These are phyloP conservation scores for Filosporella fistucella DNA, from an alignment of 495 filamentous ascomycete species.

Conservation along the genomic window DNA sequence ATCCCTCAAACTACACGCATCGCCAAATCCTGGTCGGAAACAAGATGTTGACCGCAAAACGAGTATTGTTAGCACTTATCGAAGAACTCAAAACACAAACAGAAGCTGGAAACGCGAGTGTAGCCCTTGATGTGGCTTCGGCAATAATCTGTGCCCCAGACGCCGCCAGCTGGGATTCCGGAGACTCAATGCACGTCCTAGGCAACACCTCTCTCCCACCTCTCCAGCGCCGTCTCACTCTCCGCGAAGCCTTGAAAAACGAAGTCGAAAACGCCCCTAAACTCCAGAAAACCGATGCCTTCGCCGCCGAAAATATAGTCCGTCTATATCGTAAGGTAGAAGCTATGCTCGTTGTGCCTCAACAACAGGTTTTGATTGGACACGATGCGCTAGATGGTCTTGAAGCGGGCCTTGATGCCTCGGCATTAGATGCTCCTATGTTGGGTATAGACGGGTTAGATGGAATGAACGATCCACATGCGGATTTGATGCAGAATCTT, in stretches of 20 bases:
- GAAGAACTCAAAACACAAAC: slow-evolving; percentile 55
- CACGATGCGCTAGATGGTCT: slow-evolving; percentile 4
- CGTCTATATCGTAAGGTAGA: slow-evolving; percentile 74
- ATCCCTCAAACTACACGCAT: slow-evolving; percentile 75
- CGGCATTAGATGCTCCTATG: not conserved
- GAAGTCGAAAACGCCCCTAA: slow-evolving; percentile 59
- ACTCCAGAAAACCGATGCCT: slow-evolving; percentile 54
- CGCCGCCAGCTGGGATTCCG: slow-evolving; percentile 34
- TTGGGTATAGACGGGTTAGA: slow-evolving; percentile 9
- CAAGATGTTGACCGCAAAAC: slow-evolving; percentile 64
- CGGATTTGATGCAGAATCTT: slow-evolving; percentile 20
- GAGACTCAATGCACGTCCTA: not conserved
- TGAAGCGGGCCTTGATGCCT: slow-evolving; percentile 11
- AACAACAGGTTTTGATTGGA: slow-evolving; percentile 15
- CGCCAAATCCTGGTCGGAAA: slow-evolving; percentile 63
- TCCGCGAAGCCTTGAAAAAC: slow-evolving; percentile 68
- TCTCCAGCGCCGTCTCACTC: slow-evolving; percentile 41
- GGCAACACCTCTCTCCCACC: slow-evolving; percentile 18
- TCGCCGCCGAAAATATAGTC: slow-evolving; percentile 66
- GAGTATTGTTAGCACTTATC: slow-evolving; percentile 56
- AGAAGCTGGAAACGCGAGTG: slow-evolving; percentile 46
- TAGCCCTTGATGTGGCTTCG: slow-evolving; percentile 70
- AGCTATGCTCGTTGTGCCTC: slow-evolving; percentile 36
- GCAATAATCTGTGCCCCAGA: slow-evolving; percentile 71
- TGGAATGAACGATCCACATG: slow-evolving; percentile 7